phyloP scores from a whole-genome alignment of 257 asterid species.

The Salvia rosmarinus region DNA sequence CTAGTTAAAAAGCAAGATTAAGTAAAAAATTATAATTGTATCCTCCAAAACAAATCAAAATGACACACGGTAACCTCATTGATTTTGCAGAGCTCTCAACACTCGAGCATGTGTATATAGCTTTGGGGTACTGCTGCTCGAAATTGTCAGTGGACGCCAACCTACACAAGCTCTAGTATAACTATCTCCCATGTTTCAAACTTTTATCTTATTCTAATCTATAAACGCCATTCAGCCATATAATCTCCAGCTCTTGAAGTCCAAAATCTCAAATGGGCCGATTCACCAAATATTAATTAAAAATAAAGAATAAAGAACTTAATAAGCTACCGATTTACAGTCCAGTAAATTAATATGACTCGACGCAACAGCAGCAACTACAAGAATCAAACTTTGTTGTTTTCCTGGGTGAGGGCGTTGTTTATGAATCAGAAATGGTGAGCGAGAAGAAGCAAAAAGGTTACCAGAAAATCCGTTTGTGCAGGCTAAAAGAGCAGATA shows the following conservation, averaged over 20 bases:
- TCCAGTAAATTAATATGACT: not conserved
- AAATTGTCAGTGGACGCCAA: constrained; percentile 85
- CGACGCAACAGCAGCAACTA: constrained; percentile 16
- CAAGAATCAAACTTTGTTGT: not conserved
- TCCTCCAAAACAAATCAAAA: too few species aligned
- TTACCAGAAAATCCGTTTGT: constrained; percentile 43
- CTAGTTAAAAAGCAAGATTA: too few species aligned
- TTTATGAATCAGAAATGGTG: not conserved
- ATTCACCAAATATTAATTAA: not conserved
- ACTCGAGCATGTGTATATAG: too few species aligned
- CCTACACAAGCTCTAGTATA: constrained; percentile 73
- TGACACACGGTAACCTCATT: too few species aligned
- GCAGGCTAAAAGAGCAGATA: constrained; percentile 26
- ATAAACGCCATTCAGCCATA: too few species aligned
- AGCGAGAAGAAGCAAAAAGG: constrained; percentile 1
- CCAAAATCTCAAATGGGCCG: constrained; percentile 15
- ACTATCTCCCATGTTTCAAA: constrained; percentile 13
- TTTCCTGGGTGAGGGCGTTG: too few species aligned
- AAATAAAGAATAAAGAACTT: not conserved
- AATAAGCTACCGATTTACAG: not conserved
- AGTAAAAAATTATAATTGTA: too few species aligned
- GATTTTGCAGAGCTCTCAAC: too few species aligned
- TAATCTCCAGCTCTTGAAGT: not conserved
- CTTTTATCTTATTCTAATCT: constrained; percentile 3
- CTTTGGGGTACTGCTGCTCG: constrained; percentile 95